Evolutionary conservation across 768 basidiomycete species (phyloP).

Genomic region (Naganishia friedmannii): DNA sequence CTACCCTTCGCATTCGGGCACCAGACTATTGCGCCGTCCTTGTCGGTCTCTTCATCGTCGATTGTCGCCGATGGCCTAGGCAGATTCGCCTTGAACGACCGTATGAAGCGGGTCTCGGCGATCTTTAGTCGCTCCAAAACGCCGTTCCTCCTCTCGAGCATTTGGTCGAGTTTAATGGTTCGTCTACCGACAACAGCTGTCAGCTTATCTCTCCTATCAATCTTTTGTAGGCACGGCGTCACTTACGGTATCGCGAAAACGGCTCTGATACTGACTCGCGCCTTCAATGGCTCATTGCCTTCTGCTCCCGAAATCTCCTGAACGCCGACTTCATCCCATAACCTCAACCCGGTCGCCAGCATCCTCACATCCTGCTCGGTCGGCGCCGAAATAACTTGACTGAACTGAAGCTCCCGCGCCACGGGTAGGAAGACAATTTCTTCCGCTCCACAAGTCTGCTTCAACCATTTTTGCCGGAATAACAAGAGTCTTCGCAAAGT

Average conservation of each 20-base stretch:
- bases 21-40: not conserved
- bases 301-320: slow-evolving; percentile 53
- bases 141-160: slow-evolving; percentile 72
- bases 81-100: slow-evolving; percentile 60
- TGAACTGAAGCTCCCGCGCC: slow-evolving; percentile 64
- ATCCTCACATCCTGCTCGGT: slow-evolving; percentile 72
- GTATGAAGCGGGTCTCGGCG: slow-evolving; percentile 73
- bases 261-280: not conserved
- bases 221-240: not conserved
- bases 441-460: slow-evolving; percentile 64
- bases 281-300: slow-evolving; percentile 2
- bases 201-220: not conserved
- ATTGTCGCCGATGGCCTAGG: not conserved
- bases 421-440: slow-evolving; percentile 68
- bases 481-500: slow-evolving; percentile 63
- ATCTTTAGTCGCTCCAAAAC: slow-evolving; percentile 76
- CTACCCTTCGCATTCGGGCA: not conserved
- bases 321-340: slow-evolving; percentile 28
- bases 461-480: slow-evolving; percentile 63
- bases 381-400: slow-evolving; percentile 60
- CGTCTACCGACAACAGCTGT: slow-evolving; percentile 57
- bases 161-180: slow-evolving; percentile 63
- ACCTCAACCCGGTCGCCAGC: slow-evolving; percentile 60
- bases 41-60: not conserved
- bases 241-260: slow-evolving; percentile 64